phyloP scores from a whole-genome alignment of 2,329 filamentous ascomycete genomes.

The Botryotinia calthae region DNA sequence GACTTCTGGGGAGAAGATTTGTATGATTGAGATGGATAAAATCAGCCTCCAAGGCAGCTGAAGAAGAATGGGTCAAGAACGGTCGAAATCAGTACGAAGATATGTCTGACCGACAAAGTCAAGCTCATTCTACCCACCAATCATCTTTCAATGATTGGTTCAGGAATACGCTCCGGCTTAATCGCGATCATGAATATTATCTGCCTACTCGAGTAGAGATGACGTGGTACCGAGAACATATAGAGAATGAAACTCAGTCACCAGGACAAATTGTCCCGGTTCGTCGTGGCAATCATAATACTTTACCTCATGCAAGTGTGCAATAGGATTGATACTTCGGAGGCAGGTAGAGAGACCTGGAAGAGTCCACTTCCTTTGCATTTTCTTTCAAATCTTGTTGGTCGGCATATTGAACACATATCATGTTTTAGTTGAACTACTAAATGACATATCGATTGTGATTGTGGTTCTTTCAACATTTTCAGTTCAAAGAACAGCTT shows the following conservation, averaged over 20 bases:
- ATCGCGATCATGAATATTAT: slow-evolving; percentile 78
- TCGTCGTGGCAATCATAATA: slow-evolving; percentile 37
- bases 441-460: neutral
- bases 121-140: slow-evolving; percentile 88
- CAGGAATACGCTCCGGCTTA: slow-evolving; percentile 98
- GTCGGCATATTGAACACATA: neutral
- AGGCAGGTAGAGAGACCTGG: neutral
- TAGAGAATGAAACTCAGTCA: slow-evolving; percentile 59
- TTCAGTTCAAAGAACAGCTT: neutral
- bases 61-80: neutral
- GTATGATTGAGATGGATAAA: neutral
- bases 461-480: neutral
- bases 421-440: neutral
- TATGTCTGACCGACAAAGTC: slow-evolving; percentile 66
- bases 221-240: slow-evolving; percentile 82
- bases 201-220: slow-evolving; percentile 56
- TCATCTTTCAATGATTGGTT: slow-evolving; percentile 72
- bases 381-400: neutral
- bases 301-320: slow-evolving; percentile 13
- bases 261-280: slow-evolving; percentile 42
- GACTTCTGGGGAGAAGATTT: neutral
- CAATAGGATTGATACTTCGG: neutral
- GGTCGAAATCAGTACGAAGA: neutral
- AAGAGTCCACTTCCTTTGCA: neutral
- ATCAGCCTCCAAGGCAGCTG: neutral